Evolutionary conservation across 805 yeast species (phyloP).

Genomic region (Cephaloascus fragrans): DNA sequence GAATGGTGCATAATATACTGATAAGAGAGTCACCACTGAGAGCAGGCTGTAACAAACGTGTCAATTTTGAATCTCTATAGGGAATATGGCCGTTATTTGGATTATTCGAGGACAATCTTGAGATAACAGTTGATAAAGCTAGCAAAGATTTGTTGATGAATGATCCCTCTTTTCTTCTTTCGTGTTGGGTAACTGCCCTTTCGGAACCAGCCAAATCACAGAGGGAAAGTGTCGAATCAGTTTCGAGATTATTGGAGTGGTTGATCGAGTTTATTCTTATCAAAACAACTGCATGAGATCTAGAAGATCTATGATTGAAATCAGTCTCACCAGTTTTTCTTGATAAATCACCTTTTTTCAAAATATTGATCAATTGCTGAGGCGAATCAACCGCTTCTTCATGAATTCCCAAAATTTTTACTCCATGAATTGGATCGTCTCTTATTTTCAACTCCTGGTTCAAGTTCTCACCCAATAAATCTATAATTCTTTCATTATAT

Average conservation of each 20-base stretch:
- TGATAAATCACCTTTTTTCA: slow-evolving; percentile 60
- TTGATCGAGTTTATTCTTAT: slow-evolving; percentile 44
- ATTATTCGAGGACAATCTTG: slow-evolving; percentile 47
- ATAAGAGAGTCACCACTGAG: slow-evolving; percentile 80
- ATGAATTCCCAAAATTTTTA: slow-evolving; percentile 63
- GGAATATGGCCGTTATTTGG: slow-evolving; percentile 59
- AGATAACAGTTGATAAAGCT: slow-evolving; percentile 88
- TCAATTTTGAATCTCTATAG: slow-evolving; percentile 86
- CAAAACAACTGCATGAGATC: slow-evolving; percentile 87
- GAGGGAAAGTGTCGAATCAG: slow-evolving; percentile 58
- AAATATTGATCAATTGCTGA: slow-evolving; percentile 48
- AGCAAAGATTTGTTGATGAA: slow-evolving; percentile 84
- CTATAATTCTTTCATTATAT: slow-evolving; percentile 80
- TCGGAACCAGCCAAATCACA: slow-evolving; percentile 99
- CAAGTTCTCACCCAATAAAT: slow-evolving; percentile 40
- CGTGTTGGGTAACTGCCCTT: slow-evolving; percentile 62
- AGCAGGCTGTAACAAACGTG: slow-evolving; percentile 86
- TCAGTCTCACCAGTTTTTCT: slow-evolving; percentile 86
- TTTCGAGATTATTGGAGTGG: slow-evolving; percentile 24
- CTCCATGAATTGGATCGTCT: slow-evolving; percentile 67
- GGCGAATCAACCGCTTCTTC: slow-evolving; percentile 49
- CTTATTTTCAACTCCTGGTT: slow-evolving; percentile 57
- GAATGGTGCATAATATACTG: slow-evolving; percentile 80
- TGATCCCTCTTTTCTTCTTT: slow-evolving; percentile 88
- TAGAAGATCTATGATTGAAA: slow-evolving; percentile 75